These are phyloP conservation scores for Quillaja saponaria DNA, from an alignment of 306 rosid species.

Conservation along the genomic window DNA sequence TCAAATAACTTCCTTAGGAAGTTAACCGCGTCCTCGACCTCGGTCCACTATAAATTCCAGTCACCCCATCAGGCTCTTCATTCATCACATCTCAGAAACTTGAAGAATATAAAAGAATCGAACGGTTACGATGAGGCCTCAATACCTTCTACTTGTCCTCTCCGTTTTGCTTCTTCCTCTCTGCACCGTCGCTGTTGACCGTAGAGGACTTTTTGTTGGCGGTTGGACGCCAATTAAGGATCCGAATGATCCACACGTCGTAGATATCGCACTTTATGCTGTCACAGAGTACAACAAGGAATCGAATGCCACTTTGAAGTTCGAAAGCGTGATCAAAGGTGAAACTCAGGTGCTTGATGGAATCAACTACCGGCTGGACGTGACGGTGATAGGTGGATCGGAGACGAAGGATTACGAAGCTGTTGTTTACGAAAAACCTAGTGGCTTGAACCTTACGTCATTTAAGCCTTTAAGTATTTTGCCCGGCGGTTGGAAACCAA, in stretches of 20 bases:
- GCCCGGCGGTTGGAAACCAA: slow-evolving; percentile 1
- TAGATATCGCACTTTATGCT: slow-evolving; percentile 53
- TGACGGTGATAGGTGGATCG: slow-evolving; percentile 29
- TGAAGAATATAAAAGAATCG: background rate
- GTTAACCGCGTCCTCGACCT: too few relatives aligned
- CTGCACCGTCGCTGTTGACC: background rate
- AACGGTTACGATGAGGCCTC: slow-evolving; percentile 29
- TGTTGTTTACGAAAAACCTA: slow-evolving; percentile 35
- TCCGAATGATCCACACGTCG: slow-evolving; percentile 40
- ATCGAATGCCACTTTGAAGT: slow-evolving; percentile 21
- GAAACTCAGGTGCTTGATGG: slow-evolving; percentile 55
- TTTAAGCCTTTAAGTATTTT: slow-evolving; percentile 35
- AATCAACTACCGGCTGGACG: slow-evolving; percentile 43
- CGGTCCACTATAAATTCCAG: too few relatives aligned
- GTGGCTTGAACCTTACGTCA: slow-evolving; percentile 41
- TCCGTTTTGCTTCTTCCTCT: slow-evolving; percentile 26
- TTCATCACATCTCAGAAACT: background rate
- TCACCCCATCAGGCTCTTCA: too few relatives aligned
- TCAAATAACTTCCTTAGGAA: too few relatives aligned
- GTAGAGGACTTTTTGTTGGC: background rate
- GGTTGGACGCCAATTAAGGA: slow-evolving; percentile 50
- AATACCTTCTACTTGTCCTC: slow-evolving; percentile 10
- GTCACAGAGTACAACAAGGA: slow-evolving; percentile 47
- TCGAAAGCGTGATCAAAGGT: slow-evolving; percentile 38
- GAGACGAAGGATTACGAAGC: slow-evolving; percentile 32